Evolutionary conservation across 805 yeast genomes (phyloP), one percentile per base, ranked within the genome.

Genomic region (Diddensiella transvaalensis): DNA sequence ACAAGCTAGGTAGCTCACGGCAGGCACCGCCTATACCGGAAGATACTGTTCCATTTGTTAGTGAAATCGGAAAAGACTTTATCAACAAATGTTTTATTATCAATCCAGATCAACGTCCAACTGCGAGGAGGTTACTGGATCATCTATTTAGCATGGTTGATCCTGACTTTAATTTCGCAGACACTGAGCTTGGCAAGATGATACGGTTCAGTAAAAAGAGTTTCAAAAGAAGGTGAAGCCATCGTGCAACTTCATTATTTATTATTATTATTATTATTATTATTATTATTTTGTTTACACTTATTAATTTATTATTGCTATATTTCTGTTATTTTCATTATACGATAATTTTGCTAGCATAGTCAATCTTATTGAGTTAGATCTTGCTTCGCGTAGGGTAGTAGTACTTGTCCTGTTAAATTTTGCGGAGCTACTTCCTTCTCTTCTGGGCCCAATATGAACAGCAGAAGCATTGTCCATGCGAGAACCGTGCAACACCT

Each of bases 1-100:
- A 87, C 66, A 87, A 89, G 68, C 65, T 70, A 5, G 98, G 98
- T 3, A 85, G 85, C 51, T 79, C 89, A 23, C 85, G 87, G 60
- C 76, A 83, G 44, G 95, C 96, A 0, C 99, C 99, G 2, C 99
- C 99, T 0, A 89, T 95, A 43, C 95, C 96, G 0, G 90, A 85
- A n/a, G 96, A 89, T 49, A 83, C 91, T 0, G 63, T 74, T 42
- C 81, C 81, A 3, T 67, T 71, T 52, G 82, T 91, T 43, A 79
- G 89, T 1, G 63, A 61, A 3, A 77, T 69, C 4, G 96, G 95
- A 0, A 76, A 78, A 48, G 75, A 77, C 24, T 93, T 93, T 58
- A 67, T 93, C 50, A 82, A 83, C 55, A 64, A 71, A 47, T 91
- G 99, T 61, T 91, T 91, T 60, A 74, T 48, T 15, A 61, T 56